Conservation (phyloP, 306 rosid species). For the Neltuma alba region DNA sequence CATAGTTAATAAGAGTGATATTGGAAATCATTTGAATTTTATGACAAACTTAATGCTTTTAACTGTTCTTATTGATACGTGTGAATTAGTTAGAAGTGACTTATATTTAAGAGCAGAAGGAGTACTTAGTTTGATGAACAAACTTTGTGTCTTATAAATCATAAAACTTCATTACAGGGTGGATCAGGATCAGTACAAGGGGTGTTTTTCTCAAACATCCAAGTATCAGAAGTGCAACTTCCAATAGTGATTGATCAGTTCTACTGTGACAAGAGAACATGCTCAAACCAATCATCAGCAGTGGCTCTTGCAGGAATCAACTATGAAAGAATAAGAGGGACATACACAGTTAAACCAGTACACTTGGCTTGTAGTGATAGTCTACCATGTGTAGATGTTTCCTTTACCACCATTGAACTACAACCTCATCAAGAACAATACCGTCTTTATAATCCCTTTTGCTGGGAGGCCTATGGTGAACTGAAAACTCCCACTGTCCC, state of each 20-base stretch:
- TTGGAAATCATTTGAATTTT: no score
- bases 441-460: slow-evolving; percentile 67
- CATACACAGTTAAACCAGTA: slow-evolving; percentile 61
- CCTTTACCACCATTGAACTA: slow-evolving; percentile 62
- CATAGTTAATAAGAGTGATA: no score
- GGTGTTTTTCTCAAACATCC: slow-evolving; percentile 7
- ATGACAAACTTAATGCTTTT: no score
- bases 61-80: no score
- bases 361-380: slow-evolving; percentile 85
- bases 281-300: slow-evolving; percentile 7
- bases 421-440: slow-evolving; percentile 66
- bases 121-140: not conserved
- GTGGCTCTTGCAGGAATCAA: slow-evolving; percentile 25
- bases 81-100: no score
- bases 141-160: not conserved
- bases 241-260: slow-evolving; percentile 26
- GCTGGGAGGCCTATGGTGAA: slow-evolving; percentile 52
- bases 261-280: slow-evolving; percentile 22
- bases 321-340: slow-evolving; percentile 21
- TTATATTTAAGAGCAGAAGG: no score
- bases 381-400: slow-evolving; percentile 69
- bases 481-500: slow-evolving; percentile 22
- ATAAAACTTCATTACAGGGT: not conserved
- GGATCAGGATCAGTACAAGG: slow-evolving; percentile 18
- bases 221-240: slow-evolving; percentile 17